Conservation (phyloP, 129 eudicot genomes). For the Heracleum sosnowskyi region DNA sequence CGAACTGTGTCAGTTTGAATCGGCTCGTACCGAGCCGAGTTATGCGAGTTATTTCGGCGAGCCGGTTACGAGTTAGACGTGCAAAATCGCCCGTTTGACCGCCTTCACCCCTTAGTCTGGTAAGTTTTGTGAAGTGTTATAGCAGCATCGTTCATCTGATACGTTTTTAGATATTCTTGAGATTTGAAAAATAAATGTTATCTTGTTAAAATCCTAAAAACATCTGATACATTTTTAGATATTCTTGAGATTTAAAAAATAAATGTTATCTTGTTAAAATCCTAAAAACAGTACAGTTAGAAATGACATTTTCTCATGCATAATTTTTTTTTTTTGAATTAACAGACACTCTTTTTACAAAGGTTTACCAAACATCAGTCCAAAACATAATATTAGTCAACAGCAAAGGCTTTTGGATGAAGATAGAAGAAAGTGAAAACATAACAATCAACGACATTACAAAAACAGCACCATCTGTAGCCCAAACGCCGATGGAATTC, state of each 20-base stretch:
- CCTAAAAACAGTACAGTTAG: background rate
- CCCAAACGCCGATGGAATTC: conserved; percentile 3
- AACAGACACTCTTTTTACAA: background rate
- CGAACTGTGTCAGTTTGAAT: too few species aligned
- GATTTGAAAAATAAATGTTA: background rate
- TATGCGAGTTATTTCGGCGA: too few species aligned
- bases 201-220: background rate
- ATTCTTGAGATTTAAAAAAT: background rate
- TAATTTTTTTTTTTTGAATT: background rate
- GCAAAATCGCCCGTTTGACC: too few species aligned
- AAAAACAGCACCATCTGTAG: background rate
- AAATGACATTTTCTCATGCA: background rate
- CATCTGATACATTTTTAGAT: too few species aligned
- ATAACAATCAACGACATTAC: background rate
- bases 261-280: too few species aligned
- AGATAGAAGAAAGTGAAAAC: background rate
- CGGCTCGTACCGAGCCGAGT: too few species aligned
- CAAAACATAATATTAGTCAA: background rate
- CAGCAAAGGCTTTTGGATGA: background rate
- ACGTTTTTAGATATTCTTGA: background rate
- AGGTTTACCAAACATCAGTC: background rate
- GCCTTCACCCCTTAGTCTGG: background rate
- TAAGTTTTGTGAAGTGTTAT: background rate
- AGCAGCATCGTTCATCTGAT: background rate
- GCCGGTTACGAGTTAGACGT: too few species aligned